Conservation (phyloP, 345 rosid genomes). For the Salix viminalis region DNA sequence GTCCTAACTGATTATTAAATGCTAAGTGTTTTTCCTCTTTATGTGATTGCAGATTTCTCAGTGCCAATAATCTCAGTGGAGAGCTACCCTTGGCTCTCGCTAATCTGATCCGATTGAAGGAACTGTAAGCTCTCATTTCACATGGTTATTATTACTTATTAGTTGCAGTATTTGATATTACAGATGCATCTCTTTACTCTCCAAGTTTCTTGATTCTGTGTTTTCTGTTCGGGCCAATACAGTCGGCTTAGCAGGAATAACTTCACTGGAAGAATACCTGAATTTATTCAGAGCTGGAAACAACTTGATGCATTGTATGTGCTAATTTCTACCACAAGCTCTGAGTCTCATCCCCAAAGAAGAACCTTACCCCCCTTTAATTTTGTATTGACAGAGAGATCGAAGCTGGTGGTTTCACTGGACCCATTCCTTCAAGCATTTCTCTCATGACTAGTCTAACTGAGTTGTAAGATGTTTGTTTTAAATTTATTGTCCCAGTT, state of each 20-base stretch:
- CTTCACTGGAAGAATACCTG: slow-evolving; percentile 14
- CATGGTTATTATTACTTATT: background rate
- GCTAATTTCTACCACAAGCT: background rate
- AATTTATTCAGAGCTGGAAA: slow-evolving; percentile 11
- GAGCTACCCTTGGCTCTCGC: slow-evolving; percentile 6
- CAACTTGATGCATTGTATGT: background rate
- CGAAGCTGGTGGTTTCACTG: slow-evolving; percentile 11
- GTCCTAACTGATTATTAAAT: too few species aligned
- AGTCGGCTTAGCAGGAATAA: slow-evolving; percentile 16
- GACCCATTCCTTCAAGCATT: slow-evolving; percentile 17
- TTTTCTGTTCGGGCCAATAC: background rate
- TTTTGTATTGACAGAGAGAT: slow-evolving; percentile 4
- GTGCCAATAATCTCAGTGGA: slow-evolving; percentile 19
- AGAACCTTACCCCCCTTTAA: background rate
- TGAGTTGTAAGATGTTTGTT: slow-evolving; percentile 5
- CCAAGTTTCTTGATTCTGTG: background rate
- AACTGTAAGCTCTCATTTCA: slow-evolving; percentile 5
- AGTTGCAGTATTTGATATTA: too few species aligned
- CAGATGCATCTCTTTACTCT: background rate
- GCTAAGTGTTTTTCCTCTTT: background rate
- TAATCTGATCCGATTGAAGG: slow-evolving; percentile 9
- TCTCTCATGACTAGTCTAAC: background rate
- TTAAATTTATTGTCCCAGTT: too few species aligned
- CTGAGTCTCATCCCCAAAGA: background rate
- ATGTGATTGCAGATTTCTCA: slow-evolving; percentile 10